Evolutionary conservation across 148 eudicot species (phyloP).

Genomic region (Rhododendron simsii): DNA sequence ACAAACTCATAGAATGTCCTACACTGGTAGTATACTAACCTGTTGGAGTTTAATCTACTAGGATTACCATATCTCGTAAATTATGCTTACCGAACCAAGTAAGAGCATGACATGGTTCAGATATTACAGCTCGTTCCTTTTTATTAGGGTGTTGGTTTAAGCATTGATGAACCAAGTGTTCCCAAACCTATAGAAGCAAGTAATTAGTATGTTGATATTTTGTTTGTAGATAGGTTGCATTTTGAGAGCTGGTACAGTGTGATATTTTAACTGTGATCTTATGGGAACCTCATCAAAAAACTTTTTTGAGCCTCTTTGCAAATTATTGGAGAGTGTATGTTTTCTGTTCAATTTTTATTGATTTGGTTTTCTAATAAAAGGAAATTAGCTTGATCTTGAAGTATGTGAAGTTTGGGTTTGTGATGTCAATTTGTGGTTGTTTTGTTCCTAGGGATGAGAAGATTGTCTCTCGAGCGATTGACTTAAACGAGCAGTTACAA

Average conservation of each 20-base stretch:
- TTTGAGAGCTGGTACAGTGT: background rate
- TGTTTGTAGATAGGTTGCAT: background rate
- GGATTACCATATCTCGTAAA: background rate
- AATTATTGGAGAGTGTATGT: background rate
- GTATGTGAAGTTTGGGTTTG: background rate
- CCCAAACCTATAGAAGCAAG: slow-evolving; percentile 1
- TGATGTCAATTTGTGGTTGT: background rate
- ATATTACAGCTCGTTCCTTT: background rate
- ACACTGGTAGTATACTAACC: background rate
- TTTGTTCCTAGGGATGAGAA: slow-evolving; percentile 56
- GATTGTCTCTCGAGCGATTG: slow-evolving; percentile 71
- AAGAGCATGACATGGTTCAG: background rate
- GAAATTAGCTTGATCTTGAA: background rate
- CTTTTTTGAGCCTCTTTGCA: background rate
- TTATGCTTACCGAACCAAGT: background rate
- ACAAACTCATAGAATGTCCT: background rate
- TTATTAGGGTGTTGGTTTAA: background rate
- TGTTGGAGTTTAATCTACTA: background rate
- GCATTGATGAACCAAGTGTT: background rate
- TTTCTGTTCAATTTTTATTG: background rate
- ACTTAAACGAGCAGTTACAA: slow-evolving; percentile 79
- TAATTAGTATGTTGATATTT: background rate
- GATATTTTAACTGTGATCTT: background rate
- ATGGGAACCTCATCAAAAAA: background rate
- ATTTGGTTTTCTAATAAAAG: background rate